Conservation (phyloP, 192 early-diverging fungal species). For the Chytriomyces hyalinus region DNA sequence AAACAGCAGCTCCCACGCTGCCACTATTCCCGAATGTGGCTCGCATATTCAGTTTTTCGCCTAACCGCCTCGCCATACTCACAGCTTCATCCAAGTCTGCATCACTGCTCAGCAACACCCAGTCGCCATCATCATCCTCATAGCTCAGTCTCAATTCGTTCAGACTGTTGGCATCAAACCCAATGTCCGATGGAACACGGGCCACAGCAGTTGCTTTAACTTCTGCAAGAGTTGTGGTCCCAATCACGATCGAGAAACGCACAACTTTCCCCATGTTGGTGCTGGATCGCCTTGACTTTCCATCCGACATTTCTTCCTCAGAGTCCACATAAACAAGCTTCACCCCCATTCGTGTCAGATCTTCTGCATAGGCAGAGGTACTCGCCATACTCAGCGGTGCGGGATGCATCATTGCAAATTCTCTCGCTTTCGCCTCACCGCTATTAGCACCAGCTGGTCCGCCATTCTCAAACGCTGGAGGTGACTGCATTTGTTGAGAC, state of each 20-base stretch:
- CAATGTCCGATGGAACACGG: neutral
- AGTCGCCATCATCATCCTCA: constrained; percentile 93
- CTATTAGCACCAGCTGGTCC: neutral
- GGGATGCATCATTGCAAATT: neutral
- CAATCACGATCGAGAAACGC: constrained; percentile 35
- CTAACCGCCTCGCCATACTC: constrained; percentile 74
- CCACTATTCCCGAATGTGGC: neutral
- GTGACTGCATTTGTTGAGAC: neutral
- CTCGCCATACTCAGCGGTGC: neutral
- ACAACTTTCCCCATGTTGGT: constrained; percentile 24
- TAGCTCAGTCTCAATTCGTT: constrained; percentile 55
- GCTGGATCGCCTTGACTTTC: too few species aligned
- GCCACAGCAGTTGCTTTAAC: neutral
- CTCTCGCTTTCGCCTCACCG: neutral
- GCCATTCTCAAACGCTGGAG: neutral
- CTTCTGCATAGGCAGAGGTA: neutral
- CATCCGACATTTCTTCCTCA: constrained; percentile 39
- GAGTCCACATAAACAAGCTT: neutral
- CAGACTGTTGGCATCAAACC: too few species aligned
- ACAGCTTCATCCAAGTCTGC: constrained; percentile 88
- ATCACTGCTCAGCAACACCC: constrained; percentile 79
- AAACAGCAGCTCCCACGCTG: neutral
- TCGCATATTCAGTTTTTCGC: constrained; percentile 48
- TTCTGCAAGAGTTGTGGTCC: neutral
- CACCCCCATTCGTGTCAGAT: neutral